Conservation (phyloP, 2,329 filamentous ascomycete genomes). For the Talaromyces atroroseus region DNA sequence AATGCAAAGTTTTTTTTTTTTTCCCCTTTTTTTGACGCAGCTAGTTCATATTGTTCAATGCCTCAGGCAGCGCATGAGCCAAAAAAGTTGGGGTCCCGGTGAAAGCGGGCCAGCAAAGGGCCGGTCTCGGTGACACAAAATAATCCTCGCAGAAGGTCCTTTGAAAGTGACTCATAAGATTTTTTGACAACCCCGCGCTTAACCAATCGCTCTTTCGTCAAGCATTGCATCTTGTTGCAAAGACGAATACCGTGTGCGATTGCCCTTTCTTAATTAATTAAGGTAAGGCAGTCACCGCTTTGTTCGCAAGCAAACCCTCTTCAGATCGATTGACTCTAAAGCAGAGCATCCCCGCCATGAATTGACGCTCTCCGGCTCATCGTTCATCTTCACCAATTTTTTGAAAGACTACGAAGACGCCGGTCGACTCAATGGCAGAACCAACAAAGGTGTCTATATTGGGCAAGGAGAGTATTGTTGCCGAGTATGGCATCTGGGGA, state of each 20-base stretch:
- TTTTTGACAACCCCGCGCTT: background rate
- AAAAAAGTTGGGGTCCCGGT: no score
- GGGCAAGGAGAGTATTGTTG: slow-evolving; percentile 81
- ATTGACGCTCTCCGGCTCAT: slow-evolving; percentile 1
- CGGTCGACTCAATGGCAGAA: slow-evolving; percentile 24
- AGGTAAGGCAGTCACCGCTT: background rate
- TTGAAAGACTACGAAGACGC: background rate
- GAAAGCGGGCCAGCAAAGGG: background rate
- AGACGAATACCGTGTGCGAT: background rate
- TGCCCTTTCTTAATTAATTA: background rate
- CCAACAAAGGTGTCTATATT: slow-evolving; percentile 71
- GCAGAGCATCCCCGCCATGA: slow-evolving; percentile 9
- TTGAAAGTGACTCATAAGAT: background rate
- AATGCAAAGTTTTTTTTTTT: background rate
- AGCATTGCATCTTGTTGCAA: background rate
- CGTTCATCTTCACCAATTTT: background rate
- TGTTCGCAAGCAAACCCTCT: background rate
- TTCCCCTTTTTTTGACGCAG: no score
- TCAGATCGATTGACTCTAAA: background rate
- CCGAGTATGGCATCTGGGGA: slow-evolving; percentile 87
- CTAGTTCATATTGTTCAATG: no score
- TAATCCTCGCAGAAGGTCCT: background rate
- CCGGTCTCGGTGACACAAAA: background rate
- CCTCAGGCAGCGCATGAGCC: background rate
- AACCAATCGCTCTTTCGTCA: background rate